Conservation (phyloP, 225 moss, liverwort and hornwort species). For the Polytrichum commune region DNA sequence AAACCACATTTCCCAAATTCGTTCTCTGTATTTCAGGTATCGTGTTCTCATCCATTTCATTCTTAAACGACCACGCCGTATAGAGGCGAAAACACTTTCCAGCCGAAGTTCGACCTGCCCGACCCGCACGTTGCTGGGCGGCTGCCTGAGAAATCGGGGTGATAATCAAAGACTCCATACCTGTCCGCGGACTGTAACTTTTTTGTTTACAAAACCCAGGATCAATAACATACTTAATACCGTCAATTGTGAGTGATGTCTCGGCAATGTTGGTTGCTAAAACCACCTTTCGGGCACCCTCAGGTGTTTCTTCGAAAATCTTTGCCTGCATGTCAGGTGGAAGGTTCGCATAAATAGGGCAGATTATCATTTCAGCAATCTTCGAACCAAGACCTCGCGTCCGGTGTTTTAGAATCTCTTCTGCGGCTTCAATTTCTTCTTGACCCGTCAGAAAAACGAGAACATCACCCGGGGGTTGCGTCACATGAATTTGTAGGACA, state of each 20-base stretch:
- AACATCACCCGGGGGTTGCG: constrained; percentile 73
- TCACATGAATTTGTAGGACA: constrained; percentile 87
- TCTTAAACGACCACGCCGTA: constrained; percentile 65
- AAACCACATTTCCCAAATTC: constrained; percentile 90
- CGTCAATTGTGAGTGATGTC: constrained; percentile 66
- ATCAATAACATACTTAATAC: constrained; percentile 70
- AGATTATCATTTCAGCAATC: constrained; percentile 93
- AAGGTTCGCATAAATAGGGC: constrained; percentile 93
- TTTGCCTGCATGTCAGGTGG: constrained; percentile 96
- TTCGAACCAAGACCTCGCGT: constrained; percentile 86
- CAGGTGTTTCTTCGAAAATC: constrained; percentile 91
- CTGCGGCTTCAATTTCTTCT: constrained; percentile 96
- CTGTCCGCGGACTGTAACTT: constrained; percentile 65
- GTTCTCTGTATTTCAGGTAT: constrained; percentile 78
- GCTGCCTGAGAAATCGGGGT: constrained; percentile 96
- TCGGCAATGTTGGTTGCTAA: constrained; percentile 68
- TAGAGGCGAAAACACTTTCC: constrained; percentile 64
- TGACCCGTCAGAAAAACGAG: constrained; percentile 88
- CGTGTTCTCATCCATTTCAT: constrained; percentile 67
- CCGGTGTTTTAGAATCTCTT: constrained; percentile 90
- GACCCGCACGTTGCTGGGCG: constrained; percentile 87
- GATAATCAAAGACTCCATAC: constrained; percentile 85
- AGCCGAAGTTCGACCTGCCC: constrained; percentile 76
- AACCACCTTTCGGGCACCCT: constrained; percentile 78
- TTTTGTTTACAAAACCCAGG: constrained; percentile 69